Evolutionary conservation across 441 rosid species (phyloP).

Genomic region (Flueggea neowawraea): DNA sequence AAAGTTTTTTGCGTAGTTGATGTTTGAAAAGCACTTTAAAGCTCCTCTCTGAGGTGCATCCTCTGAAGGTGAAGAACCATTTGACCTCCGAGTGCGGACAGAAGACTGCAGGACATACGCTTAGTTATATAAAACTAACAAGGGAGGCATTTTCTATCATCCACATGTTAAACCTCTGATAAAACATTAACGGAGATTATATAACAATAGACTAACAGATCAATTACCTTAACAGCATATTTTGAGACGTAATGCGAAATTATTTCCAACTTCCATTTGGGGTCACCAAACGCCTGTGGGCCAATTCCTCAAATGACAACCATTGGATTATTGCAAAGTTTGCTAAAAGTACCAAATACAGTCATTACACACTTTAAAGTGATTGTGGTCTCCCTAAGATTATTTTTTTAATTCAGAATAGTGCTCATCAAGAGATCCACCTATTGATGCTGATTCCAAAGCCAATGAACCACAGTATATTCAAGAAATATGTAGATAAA

Average conservation of each 20-base stretch:
- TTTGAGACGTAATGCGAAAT: constrained; percentile 61
- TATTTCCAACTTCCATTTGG: constrained; percentile 84
- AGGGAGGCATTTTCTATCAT: constrained; percentile 2
- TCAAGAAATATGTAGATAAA: not conserved
- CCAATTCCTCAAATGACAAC: constrained; percentile 1
- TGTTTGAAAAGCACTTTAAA: constrained; percentile 51
- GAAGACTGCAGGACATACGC: constrained; percentile 39
- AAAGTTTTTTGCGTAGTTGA: constrained; percentile 37
- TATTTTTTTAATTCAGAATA: too few species aligned
- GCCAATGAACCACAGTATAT: not conserved
- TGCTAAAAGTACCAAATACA: too few species aligned
- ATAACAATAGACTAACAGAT: not conserved
- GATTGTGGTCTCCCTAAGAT: too few species aligned
- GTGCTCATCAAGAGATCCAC: too few species aligned
- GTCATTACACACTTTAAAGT: too few species aligned
- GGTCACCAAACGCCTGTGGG: constrained; percentile 61
- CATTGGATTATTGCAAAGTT: not conserved
- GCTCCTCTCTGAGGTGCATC: constrained; percentile 51
- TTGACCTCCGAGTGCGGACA: constrained; percentile 68
- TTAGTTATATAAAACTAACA: not conserved
- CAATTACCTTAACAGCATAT: constrained; percentile 62
- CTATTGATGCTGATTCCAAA: not conserved
- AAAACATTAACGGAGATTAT: not conserved
- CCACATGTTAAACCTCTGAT: not conserved
- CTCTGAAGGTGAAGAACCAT: constrained; percentile 17